phyloP scores from a whole-genome alignment of 164 flowering plant species.

The Sedum album region DNA sequence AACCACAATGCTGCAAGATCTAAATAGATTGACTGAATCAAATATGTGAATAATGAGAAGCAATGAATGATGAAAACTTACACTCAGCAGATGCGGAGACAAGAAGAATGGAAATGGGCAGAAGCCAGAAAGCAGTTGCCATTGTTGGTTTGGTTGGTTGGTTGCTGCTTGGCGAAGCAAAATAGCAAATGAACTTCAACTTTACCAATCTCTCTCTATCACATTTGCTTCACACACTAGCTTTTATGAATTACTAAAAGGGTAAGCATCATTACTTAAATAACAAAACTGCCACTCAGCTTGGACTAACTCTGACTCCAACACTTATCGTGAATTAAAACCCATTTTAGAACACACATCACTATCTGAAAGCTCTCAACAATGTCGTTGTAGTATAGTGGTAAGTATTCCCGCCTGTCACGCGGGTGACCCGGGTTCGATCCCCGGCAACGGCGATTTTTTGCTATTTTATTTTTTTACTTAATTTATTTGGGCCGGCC shows the following conservation, averaged over 20 bases:
- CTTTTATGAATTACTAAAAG: background rate
- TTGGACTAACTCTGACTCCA: no score
- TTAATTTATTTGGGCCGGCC: no score
- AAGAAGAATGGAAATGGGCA: background rate
- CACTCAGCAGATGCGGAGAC: background rate
- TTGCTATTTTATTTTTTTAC: no score
- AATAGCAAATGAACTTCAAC: background rate
- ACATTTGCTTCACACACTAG: background rate
- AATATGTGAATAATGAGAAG: background rate
- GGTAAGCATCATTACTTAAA: background rate
- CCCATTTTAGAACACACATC: no score
- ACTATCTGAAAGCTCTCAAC: no score
- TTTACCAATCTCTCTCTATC: background rate
- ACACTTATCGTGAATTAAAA: no score
- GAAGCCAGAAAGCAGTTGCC: background rate
- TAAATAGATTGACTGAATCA: background rate
- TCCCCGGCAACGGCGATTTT: slow-evolving; percentile 32
- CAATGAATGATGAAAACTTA: background rate
- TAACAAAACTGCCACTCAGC: background rate
- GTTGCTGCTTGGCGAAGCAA: background rate
- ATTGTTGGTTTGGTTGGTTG: background rate
- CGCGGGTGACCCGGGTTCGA: slow-evolving; percentile 41
- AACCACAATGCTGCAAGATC: background rate
- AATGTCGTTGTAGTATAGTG: slow-evolving; percentile 37
- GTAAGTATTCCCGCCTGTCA: slow-evolving; percentile 39